A percentile compares a stretch with the other conserved stretches of the same genome.
Conservation (phyloP, 176 grass and related monocot genomes). For the Musa troglodytarum region DNA sequence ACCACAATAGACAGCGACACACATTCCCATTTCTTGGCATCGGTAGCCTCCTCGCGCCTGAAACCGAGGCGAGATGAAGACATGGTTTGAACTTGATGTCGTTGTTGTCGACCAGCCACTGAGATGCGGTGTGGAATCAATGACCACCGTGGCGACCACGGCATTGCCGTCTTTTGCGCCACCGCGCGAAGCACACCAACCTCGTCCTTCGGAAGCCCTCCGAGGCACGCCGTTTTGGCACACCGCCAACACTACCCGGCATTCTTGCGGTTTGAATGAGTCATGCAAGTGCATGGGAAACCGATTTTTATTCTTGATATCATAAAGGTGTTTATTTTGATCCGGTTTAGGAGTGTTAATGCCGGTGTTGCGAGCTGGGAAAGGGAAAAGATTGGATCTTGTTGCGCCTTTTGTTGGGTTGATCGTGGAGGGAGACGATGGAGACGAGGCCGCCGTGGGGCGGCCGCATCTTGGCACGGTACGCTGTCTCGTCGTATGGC, state of each 20-base stretch:
- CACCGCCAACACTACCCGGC: background rate
- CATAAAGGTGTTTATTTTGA: background rate
- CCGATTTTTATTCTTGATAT: background rate
- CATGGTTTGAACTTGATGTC: too few species aligned
- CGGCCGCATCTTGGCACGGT: conserved; percentile 84
- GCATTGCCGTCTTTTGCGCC: background rate
- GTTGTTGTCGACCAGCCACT: too few species aligned
- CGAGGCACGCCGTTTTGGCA: background rate
- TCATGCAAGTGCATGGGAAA: background rate
- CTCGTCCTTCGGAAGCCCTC: background rate
- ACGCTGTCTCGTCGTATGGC: conserved; percentile 80
- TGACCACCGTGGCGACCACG: background rate
- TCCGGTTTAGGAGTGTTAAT: background rate
- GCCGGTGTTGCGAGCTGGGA: background rate
- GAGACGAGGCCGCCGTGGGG: conserved; percentile 79
- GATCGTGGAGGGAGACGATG: conserved; percentile 50
- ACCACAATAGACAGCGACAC: too few species aligned
- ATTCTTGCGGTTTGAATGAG: background rate
- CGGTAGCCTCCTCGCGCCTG: too few species aligned
- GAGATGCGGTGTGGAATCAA: too few species aligned
- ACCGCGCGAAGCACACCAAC: background rate
- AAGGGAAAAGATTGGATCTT: background rate
- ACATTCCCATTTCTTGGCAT: too few species aligned
- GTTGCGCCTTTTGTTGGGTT: conserved; percentile 23
- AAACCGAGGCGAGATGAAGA: too few species aligned